Conservation (phyloP, 345 rosid genomes). For the Ceriops tagal region DNA sequence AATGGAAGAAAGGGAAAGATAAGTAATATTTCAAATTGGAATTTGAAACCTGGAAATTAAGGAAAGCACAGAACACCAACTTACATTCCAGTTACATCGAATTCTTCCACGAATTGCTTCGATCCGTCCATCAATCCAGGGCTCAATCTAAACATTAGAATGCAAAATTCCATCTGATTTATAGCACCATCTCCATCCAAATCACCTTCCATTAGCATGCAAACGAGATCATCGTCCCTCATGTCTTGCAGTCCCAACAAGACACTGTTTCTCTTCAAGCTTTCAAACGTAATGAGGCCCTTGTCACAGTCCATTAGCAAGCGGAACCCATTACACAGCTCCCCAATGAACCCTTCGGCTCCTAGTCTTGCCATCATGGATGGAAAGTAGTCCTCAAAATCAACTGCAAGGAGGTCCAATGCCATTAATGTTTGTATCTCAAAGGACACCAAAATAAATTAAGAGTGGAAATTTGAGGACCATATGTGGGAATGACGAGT, state of each 20-base stretch:
- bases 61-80: neutral
- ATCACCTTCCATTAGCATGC: constrained; percentile 66
- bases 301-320: constrained; percentile 58
- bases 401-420: constrained; percentile 22
- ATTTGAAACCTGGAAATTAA: neutral
- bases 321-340: constrained; percentile 55
- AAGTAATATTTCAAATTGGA: no score
- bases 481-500: neutral
- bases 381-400: constrained; percentile 57
- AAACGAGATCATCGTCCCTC: constrained; percentile 52
- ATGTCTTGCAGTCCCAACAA: constrained; percentile 48
- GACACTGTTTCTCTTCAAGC: constrained; percentile 60
- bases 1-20: no score
- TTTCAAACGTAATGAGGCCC: constrained; percentile 61
- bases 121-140: constrained; percentile 48
- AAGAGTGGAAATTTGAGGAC: no score
- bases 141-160: constrained; percentile 63
- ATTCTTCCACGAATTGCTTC: constrained; percentile 28
- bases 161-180: constrained; percentile 61
- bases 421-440: constrained; percentile 19
- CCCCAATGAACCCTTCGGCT: constrained; percentile 48
- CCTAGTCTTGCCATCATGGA: constrained; percentile 55
- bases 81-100: neutral
- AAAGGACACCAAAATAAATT: no score
- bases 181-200: constrained; percentile 66